Evolutionary conservation across 2,329 filamentous ascomycete genomes (phyloP).

Genomic region (Aspergillus pseudoviridinutans): DNA sequence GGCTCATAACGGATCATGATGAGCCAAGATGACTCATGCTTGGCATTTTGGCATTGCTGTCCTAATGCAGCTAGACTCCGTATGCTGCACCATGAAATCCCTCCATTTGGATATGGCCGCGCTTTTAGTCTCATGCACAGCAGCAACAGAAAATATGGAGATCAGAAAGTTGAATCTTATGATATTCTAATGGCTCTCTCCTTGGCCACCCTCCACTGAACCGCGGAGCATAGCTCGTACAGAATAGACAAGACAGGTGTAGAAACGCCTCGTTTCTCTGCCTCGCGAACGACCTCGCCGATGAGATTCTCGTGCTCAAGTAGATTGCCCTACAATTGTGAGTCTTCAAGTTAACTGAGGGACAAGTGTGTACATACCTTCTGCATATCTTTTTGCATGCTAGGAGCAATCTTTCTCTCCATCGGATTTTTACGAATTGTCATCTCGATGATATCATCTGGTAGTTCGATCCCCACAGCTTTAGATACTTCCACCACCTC

Average conservation of each 20-base stretch:
- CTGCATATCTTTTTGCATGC: slow-evolving; percentile 17
- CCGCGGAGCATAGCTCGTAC: slow-evolving; percentile 1
- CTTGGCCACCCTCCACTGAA: slow-evolving; percentile 3
- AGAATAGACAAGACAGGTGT: slow-evolving; percentile 24
- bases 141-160: no score
- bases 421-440: slow-evolving; percentile 49
- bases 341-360: background rate
- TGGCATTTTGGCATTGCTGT: no score
- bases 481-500: slow-evolving; percentile 42
- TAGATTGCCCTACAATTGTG: slow-evolving; percentile 19
- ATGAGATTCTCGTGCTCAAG: slow-evolving; percentile 54
- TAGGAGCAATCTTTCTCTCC: slow-evolving; percentile 43
- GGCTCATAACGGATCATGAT: no score
- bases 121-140: no score
- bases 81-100: no score
- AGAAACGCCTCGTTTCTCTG: slow-evolving; percentile 41
- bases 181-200: background rate
- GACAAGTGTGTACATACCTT: slow-evolving; percentile 31
- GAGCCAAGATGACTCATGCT: no score
- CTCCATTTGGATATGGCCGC: no score
- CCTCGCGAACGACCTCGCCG: slow-evolving; percentile 52
- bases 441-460: slow-evolving; percentile 40
- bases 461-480: slow-evolving; percentile 43
- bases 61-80: no score
- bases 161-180: no score